Evolutionary conservation across 768 basidiomycete species (phyloP).

Genomic region (Lepiota brunneoincarnata): DNA sequence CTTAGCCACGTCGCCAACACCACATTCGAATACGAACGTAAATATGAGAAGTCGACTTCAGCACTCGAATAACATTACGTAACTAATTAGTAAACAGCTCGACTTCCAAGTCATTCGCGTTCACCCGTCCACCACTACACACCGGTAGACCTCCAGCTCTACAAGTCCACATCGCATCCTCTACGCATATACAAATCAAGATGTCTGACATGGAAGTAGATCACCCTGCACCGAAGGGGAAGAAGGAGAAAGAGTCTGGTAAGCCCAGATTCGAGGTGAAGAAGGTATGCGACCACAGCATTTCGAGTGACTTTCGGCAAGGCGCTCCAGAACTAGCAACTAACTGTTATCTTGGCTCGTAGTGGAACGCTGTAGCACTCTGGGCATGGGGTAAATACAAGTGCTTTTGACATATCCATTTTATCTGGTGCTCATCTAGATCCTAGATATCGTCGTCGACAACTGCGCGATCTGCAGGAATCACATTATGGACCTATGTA

Average conservation of each 20-base stretch:
- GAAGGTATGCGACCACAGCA: conserved; percentile 60
- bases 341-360: conserved; percentile 8
- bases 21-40: too few relatives aligned
- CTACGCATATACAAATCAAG: neutral
- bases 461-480: conserved; percentile 99
- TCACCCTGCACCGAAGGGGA: conserved; percentile 38
- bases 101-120: too few relatives aligned
- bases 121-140: neutral
- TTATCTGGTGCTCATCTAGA: conserved; percentile 14
- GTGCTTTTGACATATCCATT: neutral
- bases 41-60: too few relatives aligned
- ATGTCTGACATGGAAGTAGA: conserved; percentile 60
- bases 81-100: too few relatives aligned
- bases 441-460: conserved; percentile 92
- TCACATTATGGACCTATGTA: conserved; percentile 99
- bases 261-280: conserved; percentile 97
- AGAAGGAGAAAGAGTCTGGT: conserved; percentile 56
- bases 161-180: neutral
- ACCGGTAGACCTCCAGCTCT: neutral
- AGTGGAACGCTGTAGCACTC: conserved; percentile 99
- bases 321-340: conserved; percentile 2
- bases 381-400: conserved; percentile 93
- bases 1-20: too few relatives aligned
- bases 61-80: too few relatives aligned
- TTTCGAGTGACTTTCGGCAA: neutral